phyloP scores from a whole-genome alignment of 257 asterid genomes.

The Nicotiana tabacum region DNA sequence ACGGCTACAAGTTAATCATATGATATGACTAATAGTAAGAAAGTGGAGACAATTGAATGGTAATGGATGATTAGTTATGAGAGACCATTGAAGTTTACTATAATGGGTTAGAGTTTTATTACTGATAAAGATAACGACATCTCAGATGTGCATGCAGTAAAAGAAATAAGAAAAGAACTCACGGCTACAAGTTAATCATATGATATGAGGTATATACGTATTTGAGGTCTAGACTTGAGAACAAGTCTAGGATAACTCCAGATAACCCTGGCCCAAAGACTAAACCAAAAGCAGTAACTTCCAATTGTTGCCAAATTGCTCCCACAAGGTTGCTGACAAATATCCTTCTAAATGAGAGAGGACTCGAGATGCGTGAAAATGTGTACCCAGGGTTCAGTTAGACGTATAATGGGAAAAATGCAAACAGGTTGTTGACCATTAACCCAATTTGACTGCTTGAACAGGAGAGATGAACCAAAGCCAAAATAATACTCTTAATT shows the following conservation, averaged over 20 bases:
- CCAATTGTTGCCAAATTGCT: neutral
- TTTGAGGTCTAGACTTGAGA: conserved; percentile 3
- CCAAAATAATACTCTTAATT: conserved; percentile 6
- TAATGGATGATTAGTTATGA: neutral
- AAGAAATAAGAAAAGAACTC: neutral
- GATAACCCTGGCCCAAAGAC: neutral
- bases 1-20: neutral
- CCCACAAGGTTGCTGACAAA: neutral
- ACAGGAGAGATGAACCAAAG: neutral
- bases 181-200: neutral
- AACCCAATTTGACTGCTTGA: neutral
- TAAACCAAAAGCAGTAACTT: neutral
- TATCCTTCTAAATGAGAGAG: neutral
- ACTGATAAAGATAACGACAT: neutral
- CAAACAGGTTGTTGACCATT: neutral
- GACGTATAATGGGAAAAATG: neutral
- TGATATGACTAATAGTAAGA: neutral
- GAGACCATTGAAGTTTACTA: neutral
- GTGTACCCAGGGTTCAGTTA: neutral
- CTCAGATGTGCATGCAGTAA: neutral
- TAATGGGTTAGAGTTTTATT: neutral
- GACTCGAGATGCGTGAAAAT: neutral
- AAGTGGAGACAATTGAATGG: neutral
- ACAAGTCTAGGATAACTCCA: neutral
- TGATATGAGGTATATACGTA: neutral